Base-by-base conservation (phyloP, 805 yeast species). In the Kodamaea leandrae region DNA sequence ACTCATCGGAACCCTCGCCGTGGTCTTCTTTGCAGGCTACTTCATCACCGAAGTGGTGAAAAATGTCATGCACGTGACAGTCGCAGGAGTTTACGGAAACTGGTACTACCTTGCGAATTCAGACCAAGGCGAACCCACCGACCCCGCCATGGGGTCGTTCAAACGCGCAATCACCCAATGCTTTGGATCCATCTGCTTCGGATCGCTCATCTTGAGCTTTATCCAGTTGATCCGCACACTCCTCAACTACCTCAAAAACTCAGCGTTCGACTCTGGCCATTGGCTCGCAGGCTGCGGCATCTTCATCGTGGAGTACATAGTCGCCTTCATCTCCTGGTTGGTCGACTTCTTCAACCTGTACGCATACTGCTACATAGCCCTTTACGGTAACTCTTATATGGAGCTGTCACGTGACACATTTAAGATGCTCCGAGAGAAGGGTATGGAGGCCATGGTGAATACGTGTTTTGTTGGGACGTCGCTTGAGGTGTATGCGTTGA, bases 161-260 rank as follows among this genome's bases (percentile, higher is more conserved):
- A 78, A 71, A 53, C 74, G 96, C 49, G 87, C 96, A 1, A 61
- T 86, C 61, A 84, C 96, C 3, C 84, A 82, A 57, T 86, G 95
- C 7, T 83, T 89, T 54, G 97, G 98, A 2, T 85, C 96, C 2
- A 83, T 90, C 41, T 84, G 95, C 58, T 84, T 86, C 55, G 96
- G 96, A 0, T 83, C 88, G 2, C 61, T 84, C 54, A 73, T 84
- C 57, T 85, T 85, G 28, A 78, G 87, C 0, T 46, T 87, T 18
- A 74, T 88, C 47, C 91, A 86, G 55, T 71, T 87, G 12, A 47
- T 85, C 33, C 75, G 79, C 45, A 81, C 77, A 38, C 55, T 77
- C 4, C 55, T 86, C 29, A 68, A 72, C 13, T 58, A 78, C 17
- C 55, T 80, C 36, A 76, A 80, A 54, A 75, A 74, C 38, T 68